Base-by-base conservation (phyloP, 2,329 filamentous ascomycete species). In the Botrytis byssoidea region DNA sequence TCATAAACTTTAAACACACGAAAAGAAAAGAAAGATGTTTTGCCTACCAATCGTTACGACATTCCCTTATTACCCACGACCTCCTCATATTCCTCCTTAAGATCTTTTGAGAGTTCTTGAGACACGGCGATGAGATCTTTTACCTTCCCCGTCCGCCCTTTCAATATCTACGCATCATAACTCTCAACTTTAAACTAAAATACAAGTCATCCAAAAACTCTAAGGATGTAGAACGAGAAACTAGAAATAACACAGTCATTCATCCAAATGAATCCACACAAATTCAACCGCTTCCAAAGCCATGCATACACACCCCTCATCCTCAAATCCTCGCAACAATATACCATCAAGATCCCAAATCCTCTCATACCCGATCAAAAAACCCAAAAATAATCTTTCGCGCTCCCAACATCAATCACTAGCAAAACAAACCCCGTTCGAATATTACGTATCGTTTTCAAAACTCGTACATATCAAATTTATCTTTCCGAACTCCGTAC, bases 11-110 rank as follows among this genome's bases (percentile, higher is more conserved):
- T 2, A 20, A 20, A n/a, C 14, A 37, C 22, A 48, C 35, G 35
- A 35, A 35, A 35, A 16, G 48, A 51, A n/a, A 14, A 63, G 4
- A 51, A 51, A 63, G 1, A 68, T 68, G 66, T 32, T 22, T 12
- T 4, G 14, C 5, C 18, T 57, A 10, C 66, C 66, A 22, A 44
- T 68, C 48, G 22, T 67, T 20, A 55, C 61, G 1, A 72, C 70
- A 25, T 67, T 67, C 4, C 61, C 70, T 5, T 42, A 67, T 9
- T 72, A 42, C 18, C 70, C 70, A 32, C 46, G 61, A 20, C 61
- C 70, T 14, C 70, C 70, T 57, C 70, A 72, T 35, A 72, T 72
- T 16, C 70, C 70, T 14, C 70, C 70, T 0, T 72, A 67, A 67
- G 10, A 35, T 20, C 14, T 2, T 3, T 7, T 2, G 7, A 10